A percentile compares a stretch with the other conserved stretches of the same genome.
Evolutionary conservation across 108 stramenopile species (phyloP).

Genomic region (Fistulifera pelliculosa): DNA sequence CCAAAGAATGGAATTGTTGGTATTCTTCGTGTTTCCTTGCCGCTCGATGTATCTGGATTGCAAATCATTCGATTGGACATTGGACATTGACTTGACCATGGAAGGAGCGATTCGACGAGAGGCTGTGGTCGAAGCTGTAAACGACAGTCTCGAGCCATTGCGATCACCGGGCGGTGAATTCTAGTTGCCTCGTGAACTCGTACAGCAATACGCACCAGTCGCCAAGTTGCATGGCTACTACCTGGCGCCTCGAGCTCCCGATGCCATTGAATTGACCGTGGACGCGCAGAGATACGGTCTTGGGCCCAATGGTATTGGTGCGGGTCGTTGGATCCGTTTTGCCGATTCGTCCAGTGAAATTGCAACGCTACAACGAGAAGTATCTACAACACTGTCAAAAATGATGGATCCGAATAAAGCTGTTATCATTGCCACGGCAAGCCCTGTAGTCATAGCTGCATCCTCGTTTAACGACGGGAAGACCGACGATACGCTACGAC

Average conservation of each 20-base stretch:
- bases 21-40: constrained; percentile 57
- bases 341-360: constrained; percentile 32
- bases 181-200: constrained; percentile 30
- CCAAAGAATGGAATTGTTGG: constrained; percentile 34
- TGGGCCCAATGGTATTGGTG: constrained; percentile 37
- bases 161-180: constrained; percentile 2
- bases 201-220: constrained; percentile 47
- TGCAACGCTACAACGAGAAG: constrained; percentile 21
- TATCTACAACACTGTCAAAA: constrained; percentile 26
- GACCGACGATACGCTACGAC: constrained; percentile 31
- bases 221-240: constrained; percentile 60
- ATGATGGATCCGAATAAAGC: constrained; percentile 51
- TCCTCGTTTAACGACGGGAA: constrained; percentile 20
- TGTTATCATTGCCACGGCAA: constrained; percentile 46
- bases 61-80: constrained; percentile 65
- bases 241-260: constrained; percentile 56
- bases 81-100: constrained; percentile 41
- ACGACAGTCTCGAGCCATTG: constrained; percentile 37
- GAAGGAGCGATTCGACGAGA: constrained; percentile 64
- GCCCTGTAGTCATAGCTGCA: constrained; percentile 29
- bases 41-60: constrained; percentile 66
- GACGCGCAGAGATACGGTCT: constrained; percentile 61
- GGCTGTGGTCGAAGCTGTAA: constrained; percentile 61
- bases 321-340: constrained; percentile 47
- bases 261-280: constrained; percentile 69